Evolutionary conservation across 2,329 filamentous ascomycete species (phyloP).

Genomic region (Fusarium lyarnte): DNA sequence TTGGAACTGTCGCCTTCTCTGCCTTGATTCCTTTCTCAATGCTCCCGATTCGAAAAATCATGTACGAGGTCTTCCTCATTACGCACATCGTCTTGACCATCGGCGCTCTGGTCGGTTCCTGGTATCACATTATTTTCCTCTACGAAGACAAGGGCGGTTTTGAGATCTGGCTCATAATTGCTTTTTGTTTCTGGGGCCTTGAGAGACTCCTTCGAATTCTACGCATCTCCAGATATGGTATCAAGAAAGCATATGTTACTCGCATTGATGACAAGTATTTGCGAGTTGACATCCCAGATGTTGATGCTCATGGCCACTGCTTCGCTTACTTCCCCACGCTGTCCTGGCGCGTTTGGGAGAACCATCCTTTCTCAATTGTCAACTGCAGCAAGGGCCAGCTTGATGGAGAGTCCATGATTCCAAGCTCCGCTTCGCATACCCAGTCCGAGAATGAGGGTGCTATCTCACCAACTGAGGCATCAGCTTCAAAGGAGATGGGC

Average conservation of each 20-base stretch:
- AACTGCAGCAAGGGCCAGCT: conserved; percentile 23
- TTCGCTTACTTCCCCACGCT: conserved; percentile 46
- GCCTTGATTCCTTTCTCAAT: conserved; percentile 48
- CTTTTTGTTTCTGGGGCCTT: conserved; percentile 44
- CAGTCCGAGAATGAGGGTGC: conserved; percentile 22
- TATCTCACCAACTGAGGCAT: neutral
- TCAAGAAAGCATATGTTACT: conserved; percentile 43
- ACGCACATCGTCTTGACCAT: conserved; percentile 54
- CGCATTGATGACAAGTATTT: conserved; percentile 45
- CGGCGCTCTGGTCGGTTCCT: conserved; percentile 54
- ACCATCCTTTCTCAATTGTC: conserved; percentile 47
- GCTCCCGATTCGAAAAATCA: conserved; percentile 49
- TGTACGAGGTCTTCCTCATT: conserved; percentile 57
- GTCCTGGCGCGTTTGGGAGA: conserved; percentile 47
- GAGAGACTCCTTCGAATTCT: conserved; percentile 42
- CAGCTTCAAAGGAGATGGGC: conserved; percentile 26
- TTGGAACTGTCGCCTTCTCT: conserved; percentile 49
- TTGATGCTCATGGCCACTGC: conserved; percentile 43
- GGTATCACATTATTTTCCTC: conserved; percentile 52
- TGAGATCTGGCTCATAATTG: conserved; percentile 46
- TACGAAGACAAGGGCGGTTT: conserved; percentile 55
- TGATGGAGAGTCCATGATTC: fast-evolving
- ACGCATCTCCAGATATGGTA: conserved; percentile 33
- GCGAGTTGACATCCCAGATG: conserved; percentile 42
- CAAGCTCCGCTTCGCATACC: conserved; percentile 1